phyloP scores from a whole-genome alignment of 75 land plant genomes.

The Sequoiadendron giganteum region DNA sequence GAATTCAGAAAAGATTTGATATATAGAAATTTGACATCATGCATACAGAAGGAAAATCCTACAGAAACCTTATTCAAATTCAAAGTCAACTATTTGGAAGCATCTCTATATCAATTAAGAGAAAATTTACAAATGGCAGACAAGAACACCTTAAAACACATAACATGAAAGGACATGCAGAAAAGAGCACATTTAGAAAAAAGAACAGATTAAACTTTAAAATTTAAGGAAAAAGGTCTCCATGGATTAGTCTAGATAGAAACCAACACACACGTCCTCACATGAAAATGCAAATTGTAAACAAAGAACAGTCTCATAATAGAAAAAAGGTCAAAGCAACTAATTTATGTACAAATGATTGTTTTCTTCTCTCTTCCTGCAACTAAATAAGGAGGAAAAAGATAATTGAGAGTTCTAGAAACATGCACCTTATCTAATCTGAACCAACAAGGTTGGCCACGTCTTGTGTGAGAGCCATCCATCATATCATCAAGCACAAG shows the following conservation, averaged over 20 bases:
- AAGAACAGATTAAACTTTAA: background rate
- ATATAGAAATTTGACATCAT: background rate
- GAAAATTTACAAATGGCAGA: background rate
- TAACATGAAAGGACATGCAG: background rate
- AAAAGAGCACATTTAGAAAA: background rate
- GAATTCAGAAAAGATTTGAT: too few species aligned
- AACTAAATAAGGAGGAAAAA: background rate
- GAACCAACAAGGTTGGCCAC: conserved; percentile 99
- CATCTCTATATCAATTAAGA: background rate
- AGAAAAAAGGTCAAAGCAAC: background rate
- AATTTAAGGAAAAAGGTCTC: background rate
- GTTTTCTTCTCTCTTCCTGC: background rate
- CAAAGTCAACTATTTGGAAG: too few species aligned
- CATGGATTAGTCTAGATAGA: background rate
- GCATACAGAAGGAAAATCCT: background rate
- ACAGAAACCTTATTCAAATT: background rate
- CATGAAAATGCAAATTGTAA: background rate
- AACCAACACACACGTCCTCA: background rate
- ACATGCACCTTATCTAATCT: conserved; percentile 71
- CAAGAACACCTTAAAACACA: background rate
- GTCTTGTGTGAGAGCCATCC: conserved; percentile 86
- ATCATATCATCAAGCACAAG: conserved; percentile 96
- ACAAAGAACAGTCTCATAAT: background rate
- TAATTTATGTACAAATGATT: background rate
- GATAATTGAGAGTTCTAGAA: background rate